Base-by-base conservation (phyloP, 768 basidiomycete genomes). In the Kwoniella botswanensis region DNA sequence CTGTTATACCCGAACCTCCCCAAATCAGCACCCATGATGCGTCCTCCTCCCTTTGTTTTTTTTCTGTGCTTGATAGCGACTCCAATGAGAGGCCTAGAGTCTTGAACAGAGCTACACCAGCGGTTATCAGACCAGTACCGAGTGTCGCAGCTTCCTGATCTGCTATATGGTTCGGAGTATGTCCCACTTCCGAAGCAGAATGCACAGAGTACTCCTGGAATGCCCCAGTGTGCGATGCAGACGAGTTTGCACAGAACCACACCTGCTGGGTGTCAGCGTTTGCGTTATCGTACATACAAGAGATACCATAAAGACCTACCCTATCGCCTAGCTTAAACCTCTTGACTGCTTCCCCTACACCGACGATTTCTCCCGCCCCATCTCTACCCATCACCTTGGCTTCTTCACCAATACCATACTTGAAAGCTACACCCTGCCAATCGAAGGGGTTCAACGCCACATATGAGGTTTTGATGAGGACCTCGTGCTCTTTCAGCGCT, bases 161-260 rank as follows among this genome's bases (percentile, higher is more conserved):
- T 3, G 67, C 35, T n/a, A 79, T 17, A 42, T 75, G 54, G 10
- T 63, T 59, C 0, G 78, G 78, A 5, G 70, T 73, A 44, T 65
- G 71, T 12, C 71, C 78, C 21, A 79, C 65, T 50, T 79, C 69
- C 11, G 63, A 42, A 2, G 76, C 71, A 3, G 67, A 71, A 59
- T 79, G 78, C 2, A 77, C 74, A 1, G 76, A 77, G 66, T 67
- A 77, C 50, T 77, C 78, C 66, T 79, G 78, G 63, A 79, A 79
- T 13, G 78, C 78, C 0, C 73, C 76, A 26, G 74, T 68, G 13
- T 65, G 65, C 10, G 64, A 56, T 21, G 53, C 52, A 1, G 76
- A 69, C 1, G 78, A 73, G 52, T 76, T 72, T 60, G 78, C 76
- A 56, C 76, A 79, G 71, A 79, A 79, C 78, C 78, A 79, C 1